Conservation (phyloP, 2,329 filamentous ascomycete genomes). For the Pseudogymnoascus sp. region DNA sequence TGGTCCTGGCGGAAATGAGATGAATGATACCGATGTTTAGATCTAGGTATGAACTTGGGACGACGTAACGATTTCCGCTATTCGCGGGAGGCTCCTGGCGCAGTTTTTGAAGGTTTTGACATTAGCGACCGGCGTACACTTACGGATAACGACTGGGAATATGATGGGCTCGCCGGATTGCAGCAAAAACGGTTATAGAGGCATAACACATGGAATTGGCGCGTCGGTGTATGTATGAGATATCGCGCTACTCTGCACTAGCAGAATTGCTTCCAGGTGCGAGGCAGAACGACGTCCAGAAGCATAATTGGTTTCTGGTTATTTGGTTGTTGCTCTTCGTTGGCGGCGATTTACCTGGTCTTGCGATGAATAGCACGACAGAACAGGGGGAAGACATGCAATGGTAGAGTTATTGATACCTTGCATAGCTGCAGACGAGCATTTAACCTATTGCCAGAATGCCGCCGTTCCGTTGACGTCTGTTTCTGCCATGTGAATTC, state of each 20-base stretch:
- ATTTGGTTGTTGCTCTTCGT: neutral
- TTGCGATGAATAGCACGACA: constrained; percentile 6
- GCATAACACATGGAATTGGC: constrained; percentile 3
- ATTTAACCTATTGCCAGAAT: neutral
- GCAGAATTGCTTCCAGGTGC: constrained; percentile 1
- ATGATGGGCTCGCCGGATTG: constrained; percentile 1
- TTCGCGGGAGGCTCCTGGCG: neutral
- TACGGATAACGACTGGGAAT: constrained; percentile 4
- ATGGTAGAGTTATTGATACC: neutral
- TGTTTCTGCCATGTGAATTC: neutral
- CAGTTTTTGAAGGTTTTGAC: constrained; percentile 3
- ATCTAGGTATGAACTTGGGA: constrained; percentile 10
- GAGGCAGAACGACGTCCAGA: neutral
- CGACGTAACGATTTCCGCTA: neutral
- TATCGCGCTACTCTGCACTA: neutral
- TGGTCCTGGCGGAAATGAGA: constrained; percentile 35
- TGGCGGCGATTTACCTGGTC: constrained; percentile 1
- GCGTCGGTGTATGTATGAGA: constrained; percentile 4
- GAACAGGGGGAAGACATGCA: constrained; percentile 1
- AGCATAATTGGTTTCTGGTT: constrained; percentile 1
- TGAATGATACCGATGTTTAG: constrained; percentile 31
- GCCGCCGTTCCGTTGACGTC: neutral
- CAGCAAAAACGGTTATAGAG: constrained; percentile 7
- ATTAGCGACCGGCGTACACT: constrained; percentile 8
- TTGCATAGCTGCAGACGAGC: neutral